Evolutionary conservation across 768 basidiomycete species (phyloP).

Genomic region (Mycena alexandri): DNA sequence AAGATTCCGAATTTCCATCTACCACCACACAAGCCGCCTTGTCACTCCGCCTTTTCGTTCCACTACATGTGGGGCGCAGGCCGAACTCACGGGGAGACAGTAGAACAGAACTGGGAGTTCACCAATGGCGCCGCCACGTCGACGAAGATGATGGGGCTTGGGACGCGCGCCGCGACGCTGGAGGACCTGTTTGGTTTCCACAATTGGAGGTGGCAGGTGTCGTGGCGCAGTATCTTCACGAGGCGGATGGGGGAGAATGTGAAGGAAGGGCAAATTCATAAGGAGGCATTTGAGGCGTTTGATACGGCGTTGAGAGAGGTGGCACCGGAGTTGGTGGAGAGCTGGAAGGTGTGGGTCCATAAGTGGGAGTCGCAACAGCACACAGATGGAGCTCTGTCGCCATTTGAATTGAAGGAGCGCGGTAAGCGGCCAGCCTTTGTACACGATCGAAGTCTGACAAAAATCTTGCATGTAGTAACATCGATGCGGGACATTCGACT

Average conservation of each 20-base stretch:
- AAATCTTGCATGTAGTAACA: background rate
- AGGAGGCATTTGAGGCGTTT: slow-evolving; percentile 10
- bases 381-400: background rate
- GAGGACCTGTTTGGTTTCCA: background rate
- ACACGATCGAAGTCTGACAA: background rate
- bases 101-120: too few species aligned
- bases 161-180: background rate
- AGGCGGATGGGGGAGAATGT: background rate
- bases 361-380: slow-evolving; percentile 11
- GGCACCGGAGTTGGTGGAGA: background rate
- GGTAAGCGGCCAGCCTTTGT: background rate
- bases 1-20: slow-evolving; percentile 19
- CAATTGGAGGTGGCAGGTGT: background rate
- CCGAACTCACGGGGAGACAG: too few species aligned
- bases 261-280: background rate
- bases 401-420: slow-evolving; percentile 1
- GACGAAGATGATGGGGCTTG: too few species aligned
- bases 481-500: background rate
- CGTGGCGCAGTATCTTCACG: slow-evolving; percentile 4
- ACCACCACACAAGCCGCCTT: background rate
- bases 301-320: background rate
- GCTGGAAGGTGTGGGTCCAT: background rate
- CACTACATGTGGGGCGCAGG: too few species aligned
- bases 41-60: slow-evolving; percentile 5
- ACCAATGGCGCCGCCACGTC: too few species aligned